Percentiles rank a stretch among this genome's conserved stretches.
phyloP scores from a whole-genome alignment of 345 rosid genomes.

The Euphorbia peplus region DNA sequence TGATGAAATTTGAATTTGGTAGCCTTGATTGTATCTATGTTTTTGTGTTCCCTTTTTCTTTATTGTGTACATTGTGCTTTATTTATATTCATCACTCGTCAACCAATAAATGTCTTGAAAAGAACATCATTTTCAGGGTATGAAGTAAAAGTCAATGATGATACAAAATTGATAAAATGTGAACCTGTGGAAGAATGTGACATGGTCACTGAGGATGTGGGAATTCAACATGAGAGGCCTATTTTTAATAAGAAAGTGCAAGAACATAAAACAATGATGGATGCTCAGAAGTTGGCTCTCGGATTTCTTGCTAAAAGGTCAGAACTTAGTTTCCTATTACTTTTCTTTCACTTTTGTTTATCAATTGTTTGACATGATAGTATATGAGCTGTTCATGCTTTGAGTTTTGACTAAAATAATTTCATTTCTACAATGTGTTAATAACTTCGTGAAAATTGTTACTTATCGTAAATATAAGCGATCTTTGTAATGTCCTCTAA shows the following conservation, averaged over 20 bases:
- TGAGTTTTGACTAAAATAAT: not conserved
- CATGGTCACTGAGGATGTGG: conserved; percentile 34
- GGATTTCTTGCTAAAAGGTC: conserved; percentile 64
- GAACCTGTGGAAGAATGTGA: conserved; percentile 30
- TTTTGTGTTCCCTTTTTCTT: not conserved
- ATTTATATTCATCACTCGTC: too few relatives aligned
- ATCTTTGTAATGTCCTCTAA: too few relatives aligned
- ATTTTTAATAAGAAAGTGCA: conserved; percentile 12
- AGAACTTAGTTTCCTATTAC: too few relatives aligned
- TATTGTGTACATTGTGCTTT: not conserved
- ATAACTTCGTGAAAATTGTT: not conserved
- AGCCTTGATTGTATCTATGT: not conserved
- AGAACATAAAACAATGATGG: conserved; percentile 36
- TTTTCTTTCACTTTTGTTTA: too few relatives aligned
- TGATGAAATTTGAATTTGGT: not conserved
- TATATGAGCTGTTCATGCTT: too few relatives aligned
- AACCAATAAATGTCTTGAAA: conserved; percentile 1
- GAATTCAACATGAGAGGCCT: conserved; percentile 24
- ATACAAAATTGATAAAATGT: conserved; percentile 16
- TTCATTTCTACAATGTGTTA: not conserved
- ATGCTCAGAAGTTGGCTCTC: conserved; percentile 59
- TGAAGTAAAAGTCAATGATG: conserved; percentile 28
- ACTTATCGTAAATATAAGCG: too few relatives aligned
- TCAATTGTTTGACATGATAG: too few relatives aligned
- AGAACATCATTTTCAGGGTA: conserved; percentile 22